phyloP scores from a whole-genome alignment of 805 yeast species.

The Saccharomycopsis sp. region DNA sequence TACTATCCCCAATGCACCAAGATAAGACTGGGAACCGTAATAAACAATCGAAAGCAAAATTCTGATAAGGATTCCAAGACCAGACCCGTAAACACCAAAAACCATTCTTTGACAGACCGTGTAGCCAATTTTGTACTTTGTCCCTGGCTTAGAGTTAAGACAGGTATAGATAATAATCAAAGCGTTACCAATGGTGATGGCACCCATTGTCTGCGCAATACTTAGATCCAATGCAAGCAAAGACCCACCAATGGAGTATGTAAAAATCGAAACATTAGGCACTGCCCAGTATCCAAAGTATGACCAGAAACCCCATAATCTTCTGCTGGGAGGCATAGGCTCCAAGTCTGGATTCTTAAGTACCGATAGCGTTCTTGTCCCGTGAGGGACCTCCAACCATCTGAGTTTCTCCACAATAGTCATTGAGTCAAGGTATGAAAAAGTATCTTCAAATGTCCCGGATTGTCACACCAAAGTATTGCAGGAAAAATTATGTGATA shows the following conservation, averaged over 20 bases:
- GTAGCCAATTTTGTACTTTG: slow-evolving; percentile 29
- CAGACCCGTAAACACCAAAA: slow-evolving; percentile 38
- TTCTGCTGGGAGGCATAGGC: slow-evolving; percentile 32
- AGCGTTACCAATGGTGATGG: slow-evolving; percentile 24
- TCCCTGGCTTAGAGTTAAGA: slow-evolving; percentile 27
- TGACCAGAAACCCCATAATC: slow-evolving; percentile 33
- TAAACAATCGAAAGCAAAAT: slow-evolving; percentile 36
- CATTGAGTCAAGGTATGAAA: too few species aligned
- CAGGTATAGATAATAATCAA: slow-evolving; percentile 23
- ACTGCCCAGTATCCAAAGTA: slow-evolving; percentile 33
- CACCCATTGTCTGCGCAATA: slow-evolving; percentile 28
- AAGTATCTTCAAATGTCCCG: too few species aligned
- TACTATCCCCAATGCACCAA: slow-evolving; percentile 37
- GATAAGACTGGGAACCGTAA: slow-evolving; percentile 38
- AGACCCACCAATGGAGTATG: slow-evolving; percentile 31
- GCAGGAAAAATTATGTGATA: too few species aligned
- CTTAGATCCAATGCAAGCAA: slow-evolving; percentile 26
- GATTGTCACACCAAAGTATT: too few species aligned
- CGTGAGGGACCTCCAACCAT: neutral
- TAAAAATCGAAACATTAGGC: slow-evolving; percentile 30
- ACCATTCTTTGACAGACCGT: slow-evolving; percentile 39
- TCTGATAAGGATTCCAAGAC: slow-evolving; percentile 34
- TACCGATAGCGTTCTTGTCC: neutral
- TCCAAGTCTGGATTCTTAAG: slow-evolving; percentile 32
- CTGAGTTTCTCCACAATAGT: neutral